Base-by-base conservation (phyloP, 2,329 filamentous ascomycete species). In the Sporothrix mexicana region DNA sequence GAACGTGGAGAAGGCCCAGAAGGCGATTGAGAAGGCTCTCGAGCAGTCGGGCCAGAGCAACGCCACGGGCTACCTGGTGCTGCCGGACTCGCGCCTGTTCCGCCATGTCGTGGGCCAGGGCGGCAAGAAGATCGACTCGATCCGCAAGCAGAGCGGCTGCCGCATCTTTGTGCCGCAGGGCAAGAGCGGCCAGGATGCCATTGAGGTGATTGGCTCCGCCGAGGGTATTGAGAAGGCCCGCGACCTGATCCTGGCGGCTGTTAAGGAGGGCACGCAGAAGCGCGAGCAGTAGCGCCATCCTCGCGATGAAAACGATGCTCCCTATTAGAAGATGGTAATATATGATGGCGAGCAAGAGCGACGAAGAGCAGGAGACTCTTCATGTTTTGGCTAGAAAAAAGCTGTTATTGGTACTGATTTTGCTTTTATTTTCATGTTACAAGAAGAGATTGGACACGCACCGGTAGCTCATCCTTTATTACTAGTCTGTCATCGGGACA, bases 131-230 rank as follows among this genome's bases (percentile, higher is more conserved):
- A 97, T 99, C 81, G 98, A 98, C 83, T 85, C 90, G 57, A 98
- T 99, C 80, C 91, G 96, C 77, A 94, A 93, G 84, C 90, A 96
- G 85, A 98, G 94, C 69, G 93, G 93, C 72, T 98, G 95, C 83
- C 94, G 92, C 83, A 97, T 99, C 80, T 94, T 95, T 76, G 95
- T 99, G 55, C 96, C 96, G 25, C 92, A 97, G 81, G 85, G 74
- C 62, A 71, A 57, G 25, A 45, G 72, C 7, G 70, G 84, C 75
- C 87, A 88, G 67, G 95, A 98, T 82, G 93, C 95, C 3, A 98
- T 99, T 80, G 94, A 97, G 84, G 92, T 99, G 78, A 86, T 92
- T 49, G 96, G 96, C 53, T 88, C 87, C 72, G 88, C 88, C 79
- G 92, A 94, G 17, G 94, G 93, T 13, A 90, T 97, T 51, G 93